phyloP scores from a whole-genome alignment of 805 yeast species.

The Barnettozyma salicaria region DNA sequence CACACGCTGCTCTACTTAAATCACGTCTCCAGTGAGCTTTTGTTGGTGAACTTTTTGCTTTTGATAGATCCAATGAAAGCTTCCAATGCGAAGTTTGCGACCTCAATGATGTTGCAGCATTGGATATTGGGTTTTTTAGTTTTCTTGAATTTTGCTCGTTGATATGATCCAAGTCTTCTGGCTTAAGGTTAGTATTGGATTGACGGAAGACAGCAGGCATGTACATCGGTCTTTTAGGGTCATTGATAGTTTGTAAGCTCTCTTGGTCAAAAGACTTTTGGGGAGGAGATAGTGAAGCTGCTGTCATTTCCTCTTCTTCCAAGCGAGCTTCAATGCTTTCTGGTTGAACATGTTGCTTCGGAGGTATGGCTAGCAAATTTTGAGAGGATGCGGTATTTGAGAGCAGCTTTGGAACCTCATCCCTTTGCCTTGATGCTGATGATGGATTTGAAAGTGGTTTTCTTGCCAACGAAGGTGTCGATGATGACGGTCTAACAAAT shows the following conservation, averaged over 20 bases:
- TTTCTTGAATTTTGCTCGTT: slow-evolving; percentile 26
- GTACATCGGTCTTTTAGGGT: slow-evolving; percentile 81
- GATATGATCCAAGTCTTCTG: slow-evolving; percentile 31
- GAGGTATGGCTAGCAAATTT: slow-evolving; percentile 5
- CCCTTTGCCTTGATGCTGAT: slow-evolving; percentile 14
- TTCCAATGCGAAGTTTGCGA: slow-evolving; percentile 26
- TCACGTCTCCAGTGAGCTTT: slow-evolving; percentile 74
- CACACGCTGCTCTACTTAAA: slow-evolving; percentile 55
- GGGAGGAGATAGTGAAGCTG: slow-evolving; percentile 16
- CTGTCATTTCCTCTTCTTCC: slow-evolving; percentile 6
- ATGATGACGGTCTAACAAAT: slow-evolving; percentile 7
- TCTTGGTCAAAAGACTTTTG: slow-evolving; percentile 8
- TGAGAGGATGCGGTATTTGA: slow-evolving; percentile 15
- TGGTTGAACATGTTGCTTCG: neutral
- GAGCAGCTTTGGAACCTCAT: slow-evolving; percentile 7
- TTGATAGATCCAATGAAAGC: slow-evolving; percentile 23
- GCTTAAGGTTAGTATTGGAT: slow-evolving; percentile 36
- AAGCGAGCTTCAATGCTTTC: too few species aligned
- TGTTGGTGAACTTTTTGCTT: slow-evolving; percentile 30
- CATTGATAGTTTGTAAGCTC: slow-evolving; percentile 60
- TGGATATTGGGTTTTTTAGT: slow-evolving; percentile 18
- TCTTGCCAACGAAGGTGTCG: slow-evolving; percentile 13
- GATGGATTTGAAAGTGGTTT: slow-evolving; percentile 14
- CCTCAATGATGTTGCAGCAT: slow-evolving; percentile 24
- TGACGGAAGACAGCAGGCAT: slow-evolving; percentile 82